These are phyloP conservation scores for Schoenoplectus triqueter DNA, from an alignment of 202 grass and related monocot species.

Conservation along the genomic window DNA sequence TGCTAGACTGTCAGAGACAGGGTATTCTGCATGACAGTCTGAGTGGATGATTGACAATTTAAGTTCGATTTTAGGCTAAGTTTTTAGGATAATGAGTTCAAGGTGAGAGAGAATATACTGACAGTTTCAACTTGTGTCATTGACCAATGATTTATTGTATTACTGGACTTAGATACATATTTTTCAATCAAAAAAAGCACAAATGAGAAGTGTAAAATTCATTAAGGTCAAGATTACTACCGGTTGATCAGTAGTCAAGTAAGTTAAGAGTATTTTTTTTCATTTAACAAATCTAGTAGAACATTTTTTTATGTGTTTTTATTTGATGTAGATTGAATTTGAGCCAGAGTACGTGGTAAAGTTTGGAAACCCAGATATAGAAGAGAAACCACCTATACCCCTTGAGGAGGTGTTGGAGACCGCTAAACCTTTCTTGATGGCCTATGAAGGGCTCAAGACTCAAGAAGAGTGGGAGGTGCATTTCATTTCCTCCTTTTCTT, in stretches of 20 bases:
- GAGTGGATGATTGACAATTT: neutral
- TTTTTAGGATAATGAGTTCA: neutral
- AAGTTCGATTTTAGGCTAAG: neutral
- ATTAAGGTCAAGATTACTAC: neutral
- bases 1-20: neutral
- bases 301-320: constrained; percentile 34
- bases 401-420: constrained; percentile 68
- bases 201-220: neutral
- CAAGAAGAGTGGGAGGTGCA: constrained; percentile 95
- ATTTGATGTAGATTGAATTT: constrained; percentile 70
- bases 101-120: neutral
- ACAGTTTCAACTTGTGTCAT: neutral
- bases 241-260: neutral
- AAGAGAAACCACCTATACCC: constrained; percentile 87
- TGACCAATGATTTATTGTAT: neutral
- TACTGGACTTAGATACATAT: constrained; percentile 1
- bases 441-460: constrained; percentile 74
- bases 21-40: neutral
- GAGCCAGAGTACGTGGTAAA: constrained; percentile 69
- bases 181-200: neutral
- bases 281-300: neutral
- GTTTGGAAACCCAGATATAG: constrained; percentile 76
- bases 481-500: constrained; percentile 4
- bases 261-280: neutral
- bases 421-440: constrained; percentile 83